phyloP scores from a whole-genome alignment of 345 rosid species.

The Citrus australasica region DNA sequence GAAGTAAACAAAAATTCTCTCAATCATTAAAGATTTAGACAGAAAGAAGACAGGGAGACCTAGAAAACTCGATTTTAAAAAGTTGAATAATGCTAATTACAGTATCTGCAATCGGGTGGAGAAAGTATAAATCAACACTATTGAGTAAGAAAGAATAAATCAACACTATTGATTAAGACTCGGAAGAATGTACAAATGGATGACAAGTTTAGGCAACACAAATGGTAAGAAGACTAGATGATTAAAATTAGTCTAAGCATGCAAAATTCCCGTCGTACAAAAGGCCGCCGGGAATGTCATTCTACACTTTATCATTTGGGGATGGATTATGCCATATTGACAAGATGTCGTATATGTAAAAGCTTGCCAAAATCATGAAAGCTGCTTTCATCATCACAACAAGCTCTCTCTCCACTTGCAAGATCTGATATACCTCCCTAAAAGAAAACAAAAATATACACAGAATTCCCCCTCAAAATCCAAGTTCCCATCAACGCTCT shows the following conservation, averaged over 20 bases:
- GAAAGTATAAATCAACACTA: slow-evolving; percentile 14
- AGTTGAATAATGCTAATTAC: no score
- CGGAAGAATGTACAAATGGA: slow-evolving; percentile 15
- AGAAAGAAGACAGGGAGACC: neutral
- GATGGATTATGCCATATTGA: slow-evolving; percentile 7
- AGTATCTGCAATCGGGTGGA: neutral
- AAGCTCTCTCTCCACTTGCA: slow-evolving; percentile 14
- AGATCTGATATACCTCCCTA: slow-evolving; percentile 20
- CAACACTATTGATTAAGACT: slow-evolving; percentile 9
- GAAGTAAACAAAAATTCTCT: neutral
- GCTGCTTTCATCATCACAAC: slow-evolving; percentile 12
- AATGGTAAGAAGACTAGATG: slow-evolving; percentile 11
- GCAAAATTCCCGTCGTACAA: slow-evolving; percentile 31
- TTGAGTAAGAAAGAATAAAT: slow-evolving; percentile 5
- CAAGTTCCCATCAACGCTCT: slow-evolving; percentile 4
- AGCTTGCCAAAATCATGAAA: neutral
- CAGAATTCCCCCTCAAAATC: slow-evolving; percentile 20
- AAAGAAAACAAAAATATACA: slow-evolving; percentile 5
- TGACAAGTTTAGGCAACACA: neutral
- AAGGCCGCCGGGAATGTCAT: slow-evolving; percentile 23
- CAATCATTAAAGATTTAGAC: neutral
- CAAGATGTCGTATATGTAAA: slow-evolving; percentile 9
- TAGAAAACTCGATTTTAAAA: neutral
- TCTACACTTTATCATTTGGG: slow-evolving; percentile 18
- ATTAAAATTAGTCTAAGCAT: slow-evolving; percentile 15